Evolutionary conservation across 2,329 filamentous ascomycete genomes (phyloP).

Genomic region (Ophiostoma himal-ulmi): DNA sequence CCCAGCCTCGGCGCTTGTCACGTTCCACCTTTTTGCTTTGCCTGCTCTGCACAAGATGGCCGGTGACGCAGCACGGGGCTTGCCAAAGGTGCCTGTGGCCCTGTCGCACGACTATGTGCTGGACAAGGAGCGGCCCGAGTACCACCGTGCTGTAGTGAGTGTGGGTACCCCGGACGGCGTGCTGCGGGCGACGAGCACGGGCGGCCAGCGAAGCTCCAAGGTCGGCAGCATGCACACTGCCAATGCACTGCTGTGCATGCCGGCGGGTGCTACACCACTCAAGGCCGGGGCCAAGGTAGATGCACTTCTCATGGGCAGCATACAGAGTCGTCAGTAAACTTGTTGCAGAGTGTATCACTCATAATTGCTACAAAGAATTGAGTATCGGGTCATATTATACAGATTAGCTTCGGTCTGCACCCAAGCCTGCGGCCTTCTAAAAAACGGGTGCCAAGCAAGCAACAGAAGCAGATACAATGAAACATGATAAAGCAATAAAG

Average conservation of each 20-base stretch:
- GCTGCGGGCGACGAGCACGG: conserved; percentile 73
- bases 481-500: neutral
- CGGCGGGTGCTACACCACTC: conserved; percentile 57
- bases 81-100: conserved; percentile 65
- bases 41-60: conserved; percentile 73
- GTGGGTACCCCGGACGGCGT: conserved; percentile 63
- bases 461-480: neutral
- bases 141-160: conserved; percentile 75
- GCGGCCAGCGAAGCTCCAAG: conserved; percentile 79
- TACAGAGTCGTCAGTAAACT: neutral
- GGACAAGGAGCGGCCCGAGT: conserved; percentile 75
- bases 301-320: conserved; percentile 67
- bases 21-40: conserved; percentile 88
- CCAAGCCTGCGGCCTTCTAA: conserved; percentile 12
- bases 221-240: conserved; percentile 85
- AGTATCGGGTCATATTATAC: conserved; percentile 15
- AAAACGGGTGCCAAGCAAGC: neutral
- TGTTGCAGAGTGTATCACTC: neutral
- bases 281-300: conserved; percentile 65
- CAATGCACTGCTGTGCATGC: conserved; percentile 77
- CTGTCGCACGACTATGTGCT: conserved; percentile 67
- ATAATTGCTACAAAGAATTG: neutral
- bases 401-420: conserved; percentile 10
- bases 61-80: conserved; percentile 61
- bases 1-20: conserved; percentile 86